Base-by-base conservation (phyloP, 2,329 filamentous ascomycete genomes). In the Fusarium oligoseptatum region DNA sequence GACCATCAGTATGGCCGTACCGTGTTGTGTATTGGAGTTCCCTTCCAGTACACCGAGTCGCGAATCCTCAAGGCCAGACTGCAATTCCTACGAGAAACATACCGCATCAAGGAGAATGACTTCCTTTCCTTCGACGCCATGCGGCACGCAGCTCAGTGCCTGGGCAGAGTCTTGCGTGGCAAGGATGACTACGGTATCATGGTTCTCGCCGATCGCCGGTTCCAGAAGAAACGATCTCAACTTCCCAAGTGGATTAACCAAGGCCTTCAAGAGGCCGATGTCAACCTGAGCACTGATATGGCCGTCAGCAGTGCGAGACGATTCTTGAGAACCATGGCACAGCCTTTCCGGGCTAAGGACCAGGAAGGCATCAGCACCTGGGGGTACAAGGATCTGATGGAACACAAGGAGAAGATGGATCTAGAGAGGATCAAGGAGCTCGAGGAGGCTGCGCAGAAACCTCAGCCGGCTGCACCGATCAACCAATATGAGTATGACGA, bases 121-220 rank as follows among this genome's bases (percentile, higher is more conserved):
- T 99, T 99, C 81, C 85, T 99, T 11, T 98, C 97, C 22, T 99
- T 99, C 87, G 97, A 99, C 81, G 97, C 97, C 24, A 99, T 99
- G 96, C 92, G 97, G n/a, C 97, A 99, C 81, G 97, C 97, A 15
- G 96, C 97, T 1, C 97, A 99, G 81, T 99, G 97, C 80, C 87
- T 99, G 2, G 97, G 97, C 15, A 95, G 97, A 81, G 97, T 99
- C 50, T 87, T 99, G 72, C 90, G 97, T 78, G 97, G 97, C 27
- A 99, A 99, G 83, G 97, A 99, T 81, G 97, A 99, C 83, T 99
- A 99, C 83, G 97, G 97, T n/a, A 94, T 99, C 86, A 99, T 99
- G 97, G 96, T 99, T 6, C 88, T 99, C 32, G 97, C 97, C 3
- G 97, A 99, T 82, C 92, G 94, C 48, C 91, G 97, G 20, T 99